These are phyloP conservation scores for Trichophyton mentagrophytes DNA, from an alignment of 2,329 filamentous ascomycete genomes.

Conservation along the genomic window DNA sequence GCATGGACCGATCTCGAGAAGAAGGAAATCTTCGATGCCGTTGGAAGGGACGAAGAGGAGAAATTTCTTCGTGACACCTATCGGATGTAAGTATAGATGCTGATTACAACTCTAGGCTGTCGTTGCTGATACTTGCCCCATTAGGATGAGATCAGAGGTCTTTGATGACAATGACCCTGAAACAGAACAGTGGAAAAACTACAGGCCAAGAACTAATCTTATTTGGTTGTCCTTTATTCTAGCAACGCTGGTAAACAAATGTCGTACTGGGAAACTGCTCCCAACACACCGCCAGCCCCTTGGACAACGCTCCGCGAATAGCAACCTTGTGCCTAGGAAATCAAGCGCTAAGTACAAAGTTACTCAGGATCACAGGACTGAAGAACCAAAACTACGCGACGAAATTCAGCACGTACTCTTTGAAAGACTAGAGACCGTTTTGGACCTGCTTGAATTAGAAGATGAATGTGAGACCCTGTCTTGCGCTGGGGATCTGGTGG, in stretches of 20 bases:
- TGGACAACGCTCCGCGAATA: slow-evolving; percentile 23
- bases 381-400: not conserved
- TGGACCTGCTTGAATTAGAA: slow-evolving; percentile 28
- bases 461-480: slow-evolving; percentile 30
- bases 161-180: slow-evolving; percentile 30
- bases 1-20: slow-evolving; percentile 33
- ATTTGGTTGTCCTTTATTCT: slow-evolving; percentile 52
- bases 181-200: slow-evolving; percentile 40
- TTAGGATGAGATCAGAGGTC: slow-evolving; percentile 30
- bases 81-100: slow-evolving; percentile 24
- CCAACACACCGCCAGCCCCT: slow-evolving; percentile 20
- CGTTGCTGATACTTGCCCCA: slow-evolving; percentile 1
- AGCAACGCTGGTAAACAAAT: slow-evolving; percentile 39
- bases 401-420: slow-evolving; percentile 21
- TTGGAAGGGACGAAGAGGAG: slow-evolving; percentile 32
- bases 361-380: slow-evolving; percentile 7
- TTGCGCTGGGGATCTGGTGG: slow-evolving; percentile 32
- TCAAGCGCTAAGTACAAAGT: not conserved
- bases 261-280: slow-evolving; percentile 16
- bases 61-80: slow-evolving; percentile 30
- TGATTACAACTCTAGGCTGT: not conserved
- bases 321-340: not conserved
- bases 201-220: slow-evolving; percentile 48
- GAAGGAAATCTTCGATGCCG: slow-evolving; percentile 31
- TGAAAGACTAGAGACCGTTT: slow-evolving; percentile 21